phyloP scores from a whole-genome alignment of 2,329 filamentous ascomycete genomes.

The Colletotrichum theobromicola region DNA sequence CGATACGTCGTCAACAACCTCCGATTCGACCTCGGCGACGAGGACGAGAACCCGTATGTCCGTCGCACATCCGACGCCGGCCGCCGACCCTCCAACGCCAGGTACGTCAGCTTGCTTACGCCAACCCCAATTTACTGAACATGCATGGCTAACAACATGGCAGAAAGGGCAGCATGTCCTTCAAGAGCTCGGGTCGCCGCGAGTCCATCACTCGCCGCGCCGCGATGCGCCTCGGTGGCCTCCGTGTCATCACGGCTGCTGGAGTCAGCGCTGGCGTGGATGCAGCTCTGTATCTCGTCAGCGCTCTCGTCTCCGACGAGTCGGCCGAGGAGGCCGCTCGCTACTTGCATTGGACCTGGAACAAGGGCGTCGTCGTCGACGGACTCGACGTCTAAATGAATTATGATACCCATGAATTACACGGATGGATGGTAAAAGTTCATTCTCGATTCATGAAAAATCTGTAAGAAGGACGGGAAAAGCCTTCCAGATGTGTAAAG shows the following conservation, averaged over 20 bases:
- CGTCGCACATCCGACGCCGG: conserved; percentile 73
- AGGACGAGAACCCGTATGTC: conserved; percentile 85
- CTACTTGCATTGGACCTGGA: conserved; percentile 82
- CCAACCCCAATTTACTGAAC: not conserved
- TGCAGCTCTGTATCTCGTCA: conserved; percentile 84
- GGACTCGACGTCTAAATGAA: conserved; percentile 76
- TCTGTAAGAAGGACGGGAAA: conserved; percentile 23
- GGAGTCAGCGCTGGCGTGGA: conserved; percentile 83
- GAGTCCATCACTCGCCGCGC: conserved; percentile 83
- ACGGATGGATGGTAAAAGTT: conserved; percentile 18
- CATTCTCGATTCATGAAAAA: conserved; percentile 17
- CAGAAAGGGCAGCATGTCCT: conserved; percentile 84
- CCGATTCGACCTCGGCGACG: conserved; percentile 81
- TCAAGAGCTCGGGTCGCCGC: conserved; percentile 77
- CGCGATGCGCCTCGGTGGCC: conserved; percentile 72
- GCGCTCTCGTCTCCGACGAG: conserved; percentile 79
- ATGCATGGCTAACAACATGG: not conserved
- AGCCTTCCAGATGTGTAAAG: conserved; percentile 22
- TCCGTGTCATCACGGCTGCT: conserved; percentile 79
- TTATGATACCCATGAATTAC: conserved; percentile 17
- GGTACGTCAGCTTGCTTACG: conserved; percentile 47
- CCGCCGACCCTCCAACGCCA: conserved; percentile 64
- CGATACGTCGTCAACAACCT: conserved; percentile 92
- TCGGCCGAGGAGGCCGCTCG: conserved; percentile 77
- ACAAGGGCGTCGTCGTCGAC: conserved; percentile 84